Base-by-base conservation (phyloP, 805 yeast genomes). In the Brettanomyces custersianus region DNA sequence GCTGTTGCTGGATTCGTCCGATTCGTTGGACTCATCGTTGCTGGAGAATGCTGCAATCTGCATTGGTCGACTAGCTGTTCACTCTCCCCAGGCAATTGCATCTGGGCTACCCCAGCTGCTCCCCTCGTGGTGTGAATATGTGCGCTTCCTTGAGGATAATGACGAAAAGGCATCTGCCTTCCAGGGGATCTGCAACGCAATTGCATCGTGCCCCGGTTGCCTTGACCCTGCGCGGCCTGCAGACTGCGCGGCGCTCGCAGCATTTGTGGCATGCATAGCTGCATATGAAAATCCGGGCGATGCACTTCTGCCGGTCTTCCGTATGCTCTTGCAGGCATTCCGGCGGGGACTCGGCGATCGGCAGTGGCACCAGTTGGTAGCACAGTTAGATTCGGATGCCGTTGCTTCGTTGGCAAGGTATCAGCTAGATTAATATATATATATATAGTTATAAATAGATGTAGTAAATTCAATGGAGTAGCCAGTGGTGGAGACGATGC, bases 121-220 rank as follows among this genome's bases (percentile, higher is more conserved):
- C 20, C 54, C 65, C 31, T 66, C 67, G 23, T 90, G 96, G 96
- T 74, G 87, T 44, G 61, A 72, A 20, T 73, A 71, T 29, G 77
- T 85, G 66, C 56, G 70, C 47, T 71, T 72, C 42, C 63, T 86
- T 37, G 79, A 75, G 29, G 92, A 84, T 45, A 78, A 87, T 39
- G 82, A 78, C 36, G 98, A 92, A 56, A 92, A 92, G 59, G 94
- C 84, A 43, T 70, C 87, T 9, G 80, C 94, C 2, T 85, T 82
- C 53, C 68, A 69, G 46, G 98, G 98, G 3, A 81, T 92, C 76
- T 69, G 87, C 52, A 72, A 71, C 38, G 70, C 77, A 21, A 63
- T 90, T 13, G 66, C 68, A 25, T 54, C 59, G n/a, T 78, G 80
- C 49, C 95, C 95, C 2, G 66, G 70, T 23, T 81, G 77, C 0